Evolutionary conservation across 192 early-diverging fungal genomes (phyloP), one percentile per base, ranked within the genome.

Genomic region (Entomortierella chlamydospora): DNA sequence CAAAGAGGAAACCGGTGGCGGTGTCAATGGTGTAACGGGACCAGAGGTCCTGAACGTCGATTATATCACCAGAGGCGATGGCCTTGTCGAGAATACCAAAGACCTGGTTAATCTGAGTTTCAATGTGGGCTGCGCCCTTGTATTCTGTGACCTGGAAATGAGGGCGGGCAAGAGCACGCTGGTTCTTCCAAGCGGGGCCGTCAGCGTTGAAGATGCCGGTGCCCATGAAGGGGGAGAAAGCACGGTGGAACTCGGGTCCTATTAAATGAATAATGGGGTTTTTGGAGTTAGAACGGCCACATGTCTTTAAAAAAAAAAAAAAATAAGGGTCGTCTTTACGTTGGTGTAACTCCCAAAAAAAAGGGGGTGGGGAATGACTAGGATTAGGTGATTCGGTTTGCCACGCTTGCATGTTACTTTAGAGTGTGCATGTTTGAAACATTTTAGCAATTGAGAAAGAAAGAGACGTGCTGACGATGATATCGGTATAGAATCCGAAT

Each of bases 131-230:
- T 3, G 76, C 76, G 2, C 76, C 76, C 63, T 79, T 79, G 68
- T 79, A 79, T 37, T 79, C 76, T 11, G 76, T 79, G 39, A 79
- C 76, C 30, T 79, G 76, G 63, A 79, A 79, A 28, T 79, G 76
- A 34, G 76, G 76, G 26, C 76, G 76, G 30, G 76, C 76, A n/a
- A 79, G 50, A 11, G 76, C 76, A 20, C 76, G 61, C 57, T 79
- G 76, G 43, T 79, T 79, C 68, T 79, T 79, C 76, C 76, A 79
- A 0, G 76, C 76, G 4, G 76, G 61, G 11, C 76, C 76, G 30
- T 79, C 76, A 11, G 76, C 76, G 43, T 79, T 79, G 52, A 79
- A 79, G 63, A 79, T 79, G 9, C 76, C 76, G 18, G 76, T 79
- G 57, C 76, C 76, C 76, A 79, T 79, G 63, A 79, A 79, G 9